Conservation (phyloP, 768 basidiomycete species). For the Tulasnella sp. region DNA sequence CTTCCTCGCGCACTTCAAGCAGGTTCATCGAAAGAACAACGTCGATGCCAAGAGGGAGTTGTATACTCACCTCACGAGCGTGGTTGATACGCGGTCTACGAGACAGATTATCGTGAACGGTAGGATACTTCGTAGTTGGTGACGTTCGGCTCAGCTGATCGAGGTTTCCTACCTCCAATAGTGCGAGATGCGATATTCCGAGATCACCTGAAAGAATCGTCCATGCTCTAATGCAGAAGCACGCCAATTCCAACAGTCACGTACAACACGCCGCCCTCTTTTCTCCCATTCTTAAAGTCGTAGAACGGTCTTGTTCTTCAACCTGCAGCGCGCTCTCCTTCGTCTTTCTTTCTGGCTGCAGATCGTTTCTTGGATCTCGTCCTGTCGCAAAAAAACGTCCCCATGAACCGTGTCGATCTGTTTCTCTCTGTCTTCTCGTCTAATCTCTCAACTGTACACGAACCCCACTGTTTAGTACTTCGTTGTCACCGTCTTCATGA, state of each 20-base stretch:
- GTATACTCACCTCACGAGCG: constrained; percentile 10
- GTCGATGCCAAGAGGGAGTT: constrained; percentile 9
- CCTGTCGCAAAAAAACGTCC: too few relatives aligned
- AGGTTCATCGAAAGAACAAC: constrained; percentile 15
- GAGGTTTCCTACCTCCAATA: neutral
- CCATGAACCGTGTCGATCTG: too few relatives aligned
- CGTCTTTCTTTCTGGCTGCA: too few relatives aligned
- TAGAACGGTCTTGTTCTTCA: neutral
- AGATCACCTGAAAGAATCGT: constrained; percentile 8
- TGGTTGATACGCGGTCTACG: constrained; percentile 5
- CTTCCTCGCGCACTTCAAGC: constrained; percentile 14
- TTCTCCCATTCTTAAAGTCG: too few relatives aligned
- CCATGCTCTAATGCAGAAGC: neutral
- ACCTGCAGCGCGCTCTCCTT: too few relatives aligned
- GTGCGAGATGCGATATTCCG: constrained; percentile 12
- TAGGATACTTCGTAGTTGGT: neutral
- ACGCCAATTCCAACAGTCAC: neutral
- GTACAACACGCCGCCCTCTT: neutral
- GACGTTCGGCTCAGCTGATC: neutral
- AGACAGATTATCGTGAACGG: constrained; percentile 6
- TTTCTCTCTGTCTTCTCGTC: too few relatives aligned
- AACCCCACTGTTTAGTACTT: too few relatives aligned
- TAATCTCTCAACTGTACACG: too few relatives aligned
- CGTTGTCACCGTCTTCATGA: too few relatives aligned
- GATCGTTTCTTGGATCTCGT: too few relatives aligned